Conservation (phyloP, 306 rosid genomes). For the Rubus parviflorus region DNA sequence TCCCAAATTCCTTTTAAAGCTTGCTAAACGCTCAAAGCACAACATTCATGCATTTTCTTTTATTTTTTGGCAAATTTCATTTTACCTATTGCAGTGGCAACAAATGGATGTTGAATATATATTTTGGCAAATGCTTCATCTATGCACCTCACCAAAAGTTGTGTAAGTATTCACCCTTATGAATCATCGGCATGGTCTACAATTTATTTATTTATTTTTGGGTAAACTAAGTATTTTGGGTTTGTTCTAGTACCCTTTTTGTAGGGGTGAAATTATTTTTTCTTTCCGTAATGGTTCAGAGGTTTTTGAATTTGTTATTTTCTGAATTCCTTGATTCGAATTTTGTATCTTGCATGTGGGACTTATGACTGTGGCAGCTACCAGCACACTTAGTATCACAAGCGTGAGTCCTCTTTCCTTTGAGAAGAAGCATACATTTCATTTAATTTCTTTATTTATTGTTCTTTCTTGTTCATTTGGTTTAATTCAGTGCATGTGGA, state of each 20-base stretch:
- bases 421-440: too few relatives aligned
- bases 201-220: not conserved
- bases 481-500: not conserved
- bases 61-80: too few relatives aligned
- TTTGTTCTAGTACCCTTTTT: not conserved
- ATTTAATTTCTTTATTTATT: not conserved
- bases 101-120: slow-evolving; percentile 99
- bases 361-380: slow-evolving; percentile 69
- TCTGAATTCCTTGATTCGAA: slow-evolving; percentile 25
- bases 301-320: slow-evolving; percentile 2
- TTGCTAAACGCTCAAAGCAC: too few relatives aligned
- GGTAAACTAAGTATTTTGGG: not conserved
- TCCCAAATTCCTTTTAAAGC: too few relatives aligned
- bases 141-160: slow-evolving; percentile 96
- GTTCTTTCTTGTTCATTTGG: not conserved
- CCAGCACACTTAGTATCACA: slow-evolving; percentile 98
- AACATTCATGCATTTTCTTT: too few relatives aligned
- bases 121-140: slow-evolving; percentile 99
- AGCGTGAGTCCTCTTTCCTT: slow-evolving; percentile 78
- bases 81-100: slow-evolving; percentile 95
- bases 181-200: slow-evolving; percentile 9
- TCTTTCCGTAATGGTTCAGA: not conserved
- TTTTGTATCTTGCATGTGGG: slow-evolving; percentile 45
- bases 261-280: not conserved
- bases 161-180: slow-evolving; percentile 62